Evolutionary conservation across 176 grass and related monocot species (phyloP).

Genomic region (Melocanna baccifera): DNA sequence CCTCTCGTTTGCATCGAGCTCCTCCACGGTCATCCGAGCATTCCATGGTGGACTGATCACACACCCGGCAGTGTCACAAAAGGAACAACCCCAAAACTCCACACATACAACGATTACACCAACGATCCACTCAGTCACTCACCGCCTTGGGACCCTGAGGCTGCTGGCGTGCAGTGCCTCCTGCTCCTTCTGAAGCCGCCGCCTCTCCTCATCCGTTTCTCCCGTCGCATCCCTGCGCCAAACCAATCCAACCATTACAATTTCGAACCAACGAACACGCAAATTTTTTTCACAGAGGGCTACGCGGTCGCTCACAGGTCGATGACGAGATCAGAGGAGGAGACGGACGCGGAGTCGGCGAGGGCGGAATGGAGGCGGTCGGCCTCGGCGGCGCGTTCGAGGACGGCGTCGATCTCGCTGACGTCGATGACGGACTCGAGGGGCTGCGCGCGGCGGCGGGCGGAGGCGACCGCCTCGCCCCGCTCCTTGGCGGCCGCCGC

Average conservation of each 20-base stretch:
- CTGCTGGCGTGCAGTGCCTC: conserved; percentile 67
- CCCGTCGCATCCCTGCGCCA: conserved; percentile 51
- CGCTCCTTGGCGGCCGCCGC: conserved; percentile 61
- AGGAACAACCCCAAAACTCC: not conserved
- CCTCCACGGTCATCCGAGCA: conserved; percentile 66
- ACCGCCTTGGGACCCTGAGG: conserved; percentile 80
- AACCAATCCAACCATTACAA: conserved; percentile 4
- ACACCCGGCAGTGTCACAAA: not conserved
- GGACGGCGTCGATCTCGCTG: conserved; percentile 79
- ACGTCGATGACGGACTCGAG: conserved; percentile 84
- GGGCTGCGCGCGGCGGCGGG: conserved; percentile 38
- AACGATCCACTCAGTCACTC: not conserved
- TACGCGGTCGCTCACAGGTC: conserved; percentile 40
- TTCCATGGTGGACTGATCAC: conserved; percentile 67
- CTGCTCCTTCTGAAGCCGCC: conserved; percentile 61
- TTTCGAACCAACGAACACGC: not conserved
- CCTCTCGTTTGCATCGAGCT: conserved; percentile 70
- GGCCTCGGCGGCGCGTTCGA: conserved; percentile 63
- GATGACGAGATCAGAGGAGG: conserved; percentile 47
- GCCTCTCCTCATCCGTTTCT: conserved; percentile 51
- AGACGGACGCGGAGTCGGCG: conserved; percentile 23
- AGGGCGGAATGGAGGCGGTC: conserved; percentile 38
- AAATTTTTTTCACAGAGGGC: not conserved
- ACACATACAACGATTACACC: not conserved
- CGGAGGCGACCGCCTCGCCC: conserved; percentile 46